Conservation (phyloP, 1,139 yeast species). For the Candida labiduridarum region DNA sequence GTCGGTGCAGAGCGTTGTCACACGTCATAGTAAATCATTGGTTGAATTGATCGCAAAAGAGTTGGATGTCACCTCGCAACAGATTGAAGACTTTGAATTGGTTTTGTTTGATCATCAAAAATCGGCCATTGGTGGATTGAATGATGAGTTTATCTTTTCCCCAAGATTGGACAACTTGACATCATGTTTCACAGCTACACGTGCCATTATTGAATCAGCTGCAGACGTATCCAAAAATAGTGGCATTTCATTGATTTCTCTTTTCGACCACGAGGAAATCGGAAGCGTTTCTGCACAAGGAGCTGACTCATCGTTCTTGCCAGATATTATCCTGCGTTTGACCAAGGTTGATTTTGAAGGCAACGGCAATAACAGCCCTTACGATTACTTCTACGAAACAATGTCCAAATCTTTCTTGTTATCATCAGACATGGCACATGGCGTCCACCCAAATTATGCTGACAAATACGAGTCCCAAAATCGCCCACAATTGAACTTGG, state of each 20-base stretch:
- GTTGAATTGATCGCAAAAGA: conserved; percentile 71
- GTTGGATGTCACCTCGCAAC: conserved; percentile 45
- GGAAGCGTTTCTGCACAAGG: conserved; percentile 96
- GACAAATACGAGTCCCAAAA: conserved; percentile 75
- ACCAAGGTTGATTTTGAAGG: conserved; percentile 41
- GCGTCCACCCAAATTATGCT: conserved; percentile 89
- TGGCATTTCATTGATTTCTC: conserved; percentile 71
- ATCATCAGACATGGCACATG: conserved; percentile 97
- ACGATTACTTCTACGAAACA: conserved; percentile 53
- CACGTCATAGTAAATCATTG: conserved; percentile 76
- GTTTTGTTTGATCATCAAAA: conserved; percentile 85
- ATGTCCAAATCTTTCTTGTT: conserved; percentile 83
- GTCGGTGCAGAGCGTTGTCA: conserved; percentile 64
- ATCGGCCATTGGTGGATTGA: conserved; percentile 82
- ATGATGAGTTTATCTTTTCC: conserved; percentile 88
- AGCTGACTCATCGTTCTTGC: conserved; percentile 89
- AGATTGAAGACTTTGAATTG: conserved; percentile 88
- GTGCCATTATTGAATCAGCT: conserved; percentile 64
- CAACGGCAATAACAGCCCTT: conserved; percentile 6
- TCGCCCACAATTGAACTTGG: conserved; percentile 79
- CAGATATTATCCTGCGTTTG: conserved; percentile 72
- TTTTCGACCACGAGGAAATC: conserved; percentile 94
- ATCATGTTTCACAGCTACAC: conserved; percentile 79
- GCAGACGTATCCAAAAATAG: conserved; percentile 43
- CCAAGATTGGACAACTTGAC: conserved; percentile 93